phyloP scores from a whole-genome alignment of 768 basidiomycete genomes.

The Multifurca ochricompacta region DNA sequence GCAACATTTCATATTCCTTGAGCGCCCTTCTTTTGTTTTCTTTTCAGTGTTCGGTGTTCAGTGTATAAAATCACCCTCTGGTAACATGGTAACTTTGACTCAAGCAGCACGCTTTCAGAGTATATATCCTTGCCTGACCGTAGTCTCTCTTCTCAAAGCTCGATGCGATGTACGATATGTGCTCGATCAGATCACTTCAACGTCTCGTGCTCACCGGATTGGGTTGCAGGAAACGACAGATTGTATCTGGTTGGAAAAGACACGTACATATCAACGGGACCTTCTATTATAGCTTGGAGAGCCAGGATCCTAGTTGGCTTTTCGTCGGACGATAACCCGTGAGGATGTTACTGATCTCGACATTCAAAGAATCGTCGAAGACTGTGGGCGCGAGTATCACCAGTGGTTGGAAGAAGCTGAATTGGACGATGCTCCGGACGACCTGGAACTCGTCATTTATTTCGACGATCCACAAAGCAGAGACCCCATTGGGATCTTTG shows the following conservation, averaged over 20 bases:
- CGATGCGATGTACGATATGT: slow-evolving; percentile 2
- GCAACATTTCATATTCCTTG: not conserved
- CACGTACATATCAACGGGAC: slow-evolving; percentile 8
- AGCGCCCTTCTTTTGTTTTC: not conserved
- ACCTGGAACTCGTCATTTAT: slow-evolving; percentile 3
- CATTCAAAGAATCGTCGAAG: not conserved
- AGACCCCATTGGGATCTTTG: not conserved
- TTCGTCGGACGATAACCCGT: not conserved
- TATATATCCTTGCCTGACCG: not conserved
- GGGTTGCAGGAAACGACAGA: not conserved
- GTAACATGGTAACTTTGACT: not conserved
- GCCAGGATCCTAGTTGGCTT: not conserved
- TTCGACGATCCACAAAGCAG: not conserved
- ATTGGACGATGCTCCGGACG: slow-evolving; percentile 3
- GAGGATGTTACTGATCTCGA: slow-evolving; percentile 2
- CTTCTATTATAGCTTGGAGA: slow-evolving; percentile 4
- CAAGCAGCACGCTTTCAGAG: not conserved
- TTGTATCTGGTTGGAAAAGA: not conserved
- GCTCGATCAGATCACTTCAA: not conserved
- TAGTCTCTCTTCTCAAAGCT: not conserved
- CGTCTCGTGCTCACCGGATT: not conserved
- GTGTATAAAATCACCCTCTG: too few relatives aligned
- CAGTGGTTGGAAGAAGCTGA: slow-evolving; percentile 10
- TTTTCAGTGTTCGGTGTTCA: not conserved
- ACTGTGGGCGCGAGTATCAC: not conserved